Base-by-base conservation (phyloP, 139 green algal genomes). In the Closterium sp. region DNA sequence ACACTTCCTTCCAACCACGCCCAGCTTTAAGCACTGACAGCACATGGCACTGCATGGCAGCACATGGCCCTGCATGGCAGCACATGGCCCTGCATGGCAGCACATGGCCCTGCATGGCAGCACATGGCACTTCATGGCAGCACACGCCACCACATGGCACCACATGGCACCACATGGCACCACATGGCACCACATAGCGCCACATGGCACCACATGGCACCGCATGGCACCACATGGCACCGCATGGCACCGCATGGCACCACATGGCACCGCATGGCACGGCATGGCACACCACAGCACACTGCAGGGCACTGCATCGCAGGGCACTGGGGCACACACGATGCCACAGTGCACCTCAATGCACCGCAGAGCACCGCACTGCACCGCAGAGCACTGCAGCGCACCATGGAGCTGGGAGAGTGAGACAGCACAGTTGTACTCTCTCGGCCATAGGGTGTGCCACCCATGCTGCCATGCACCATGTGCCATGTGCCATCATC, bases 101-200 rank as follows among this genome's bases (percentile, higher is more conserved):
- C 28, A 8, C 81, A 85, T 32, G 81, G n/a, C 81, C 28, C n/a
- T 7, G 4, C n/a, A 85, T 32, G 81, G n/a, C 81, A 85, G 16
- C 81, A 33, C 81, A 85, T 32, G n/a, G n/a, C 81, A 85, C 28
- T 9, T 3, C 32, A 91, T 35, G 33, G 88, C 34, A 31, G 1
- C 64, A 87, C 87, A 88, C 28, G 87, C 25, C 34, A 89, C 86
- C 28, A 83, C 86, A 89, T 32, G 86, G 30, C 86, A 89, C 30
- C 35, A 28, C 86, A 89, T 28, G 33, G 23, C 31, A 85, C 87
- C 21, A 38, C 33, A 90, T 34, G 66, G 32, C 87, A 89, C 86
- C 35, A 83, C 86, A 89, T 32, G 86, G 30, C 86, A 89, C 19
- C 28, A 81, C 86, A 89, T 33, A 21, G 30, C 28, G 86, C 86